A percentile compares a stretch with the other conserved stretches of the same genome.
Evolutionary conservation across 169 alveolate genomes (phyloP).

Genomic region (Plasmodium inui): DNA sequence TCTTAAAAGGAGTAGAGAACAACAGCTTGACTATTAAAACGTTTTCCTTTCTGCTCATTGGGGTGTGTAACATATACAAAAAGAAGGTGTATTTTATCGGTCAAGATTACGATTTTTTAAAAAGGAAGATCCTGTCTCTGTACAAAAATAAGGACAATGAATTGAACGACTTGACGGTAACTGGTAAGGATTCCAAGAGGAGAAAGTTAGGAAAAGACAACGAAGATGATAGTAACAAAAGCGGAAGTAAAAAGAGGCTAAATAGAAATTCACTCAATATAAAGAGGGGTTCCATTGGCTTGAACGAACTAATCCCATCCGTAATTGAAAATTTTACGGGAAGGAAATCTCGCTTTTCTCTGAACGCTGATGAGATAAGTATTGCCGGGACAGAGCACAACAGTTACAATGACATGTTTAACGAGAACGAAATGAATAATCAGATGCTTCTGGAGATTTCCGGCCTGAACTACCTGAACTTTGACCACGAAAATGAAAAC

Average conservation of each 20-base stretch:
- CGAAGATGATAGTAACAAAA: slow-evolving; percentile 27
- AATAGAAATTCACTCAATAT: slow-evolving; percentile 57
- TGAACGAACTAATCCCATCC: slow-evolving; percentile 56
- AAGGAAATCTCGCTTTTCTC: slow-evolving; percentile 62
- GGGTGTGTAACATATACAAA: slow-evolving; percentile 72
- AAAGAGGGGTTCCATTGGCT: slow-evolving; percentile 65
- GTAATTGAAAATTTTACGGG: slow-evolving; percentile 52
- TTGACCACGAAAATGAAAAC: slow-evolving; percentile 19
- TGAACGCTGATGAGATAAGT: slow-evolving; percentile 72
- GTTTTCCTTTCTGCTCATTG: slow-evolving; percentile 67
- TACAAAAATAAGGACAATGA: slow-evolving; percentile 64
- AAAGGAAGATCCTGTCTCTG: slow-evolving; percentile 66
- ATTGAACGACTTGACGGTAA: slow-evolving; percentile 26
- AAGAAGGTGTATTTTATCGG: slow-evolving; percentile 71
- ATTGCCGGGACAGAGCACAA: slow-evolving; percentile 56
- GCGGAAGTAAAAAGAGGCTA: slow-evolving; percentile 38
- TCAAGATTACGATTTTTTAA: slow-evolving; percentile 70
- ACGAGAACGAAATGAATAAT: slow-evolving; percentile 68
- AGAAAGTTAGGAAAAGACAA: slow-evolving; percentile 56
- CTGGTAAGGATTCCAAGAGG: slow-evolving; percentile 30
- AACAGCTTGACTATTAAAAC: slow-evolving; percentile 69
- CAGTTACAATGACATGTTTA: slow-evolving; percentile 29
- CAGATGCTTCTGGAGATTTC: slow-evolving; percentile 61
- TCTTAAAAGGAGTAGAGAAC: slow-evolving; percentile 65
- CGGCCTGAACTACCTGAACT: slow-evolving; percentile 27